Evolutionary conservation across 768 basidiomycete genomes (phyloP), one percentile per base, ranked within the genome.

Genomic region (Pleurotus salmoneostramineus): DNA sequence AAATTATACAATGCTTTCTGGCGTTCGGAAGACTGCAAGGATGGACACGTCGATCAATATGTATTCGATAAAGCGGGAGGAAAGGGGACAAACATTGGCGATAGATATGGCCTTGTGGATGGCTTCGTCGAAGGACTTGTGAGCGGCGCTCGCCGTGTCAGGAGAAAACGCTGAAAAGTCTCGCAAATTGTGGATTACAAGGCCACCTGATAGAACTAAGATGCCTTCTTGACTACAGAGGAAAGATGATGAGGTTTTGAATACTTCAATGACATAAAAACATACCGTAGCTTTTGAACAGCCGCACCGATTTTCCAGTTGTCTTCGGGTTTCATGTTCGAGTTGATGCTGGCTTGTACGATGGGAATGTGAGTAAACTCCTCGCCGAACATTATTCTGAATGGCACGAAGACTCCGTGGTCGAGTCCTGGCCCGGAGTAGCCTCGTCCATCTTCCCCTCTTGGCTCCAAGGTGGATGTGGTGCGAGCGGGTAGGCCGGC

Each of bases 321-420:
- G 61, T 73, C 74, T 63, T 80, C 77, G 5, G 89, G 83, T 56
- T 74, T 77, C 60, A 90, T 63, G 58, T 74, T 82, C 7, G 76
- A 72, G 61, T 89, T 84, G 54, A 91, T 85, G 36, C 83, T 85
- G 2, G 82, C 85, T 71, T 91, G 79, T 15, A 91, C 81, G 63
- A 92, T 79, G 2, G 91, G 91, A 14, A 92, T 71, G 4, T 79
- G 76, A 27, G 66, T 76, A 57, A 85, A 80, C 48, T 79, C 78
- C 48, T 85, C 80, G 5, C 87, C 87, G 64, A 92, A 91, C 90
- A 92, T 92, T 59, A 87, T 66, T 46, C 78, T 75, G 76, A 92
- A 90, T 2, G 91, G 91, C 10, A 93, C 74, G 66, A 91, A 92
- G 46, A 91, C 88, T 21, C 90, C 91, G 63, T 91, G 89, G 65